A percentile compares a stretch with the other conserved stretches of the same genome.
Conservation (phyloP, 2,329 filamentous ascomycete species). For the Cercospora berteroae region DNA sequence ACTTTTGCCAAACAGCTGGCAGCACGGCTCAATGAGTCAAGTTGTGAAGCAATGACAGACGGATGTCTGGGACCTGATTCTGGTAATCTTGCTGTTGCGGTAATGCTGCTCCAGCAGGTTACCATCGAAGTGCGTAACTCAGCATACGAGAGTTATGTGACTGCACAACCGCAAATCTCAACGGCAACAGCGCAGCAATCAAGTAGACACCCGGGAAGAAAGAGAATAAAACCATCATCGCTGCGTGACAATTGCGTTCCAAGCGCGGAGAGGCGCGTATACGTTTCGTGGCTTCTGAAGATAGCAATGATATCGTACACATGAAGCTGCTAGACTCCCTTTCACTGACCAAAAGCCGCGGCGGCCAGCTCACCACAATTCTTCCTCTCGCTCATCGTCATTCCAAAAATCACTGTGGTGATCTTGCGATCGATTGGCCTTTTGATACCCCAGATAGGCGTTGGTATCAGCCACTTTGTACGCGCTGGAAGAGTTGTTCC, state of each 20-base stretch:
- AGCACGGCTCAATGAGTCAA: not conserved
- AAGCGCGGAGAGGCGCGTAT: conserved; percentile 1
- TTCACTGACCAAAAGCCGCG: not conserved
- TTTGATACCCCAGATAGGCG: conserved; percentile 38
- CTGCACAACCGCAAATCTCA: not conserved
- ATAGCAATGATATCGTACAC: conserved; percentile 10
- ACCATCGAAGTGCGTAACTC: too few relatives aligned
- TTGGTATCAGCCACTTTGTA: conserved; percentile 37
- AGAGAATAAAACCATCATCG: not conserved
- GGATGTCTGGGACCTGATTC: too few relatives aligned
- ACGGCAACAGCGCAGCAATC: not conserved
- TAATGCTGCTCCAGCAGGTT: too few relatives aligned
- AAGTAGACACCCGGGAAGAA: not conserved
- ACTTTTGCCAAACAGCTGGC: not conserved
- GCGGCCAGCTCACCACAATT: conserved; percentile 32
- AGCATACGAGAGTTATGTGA: too few relatives aligned
- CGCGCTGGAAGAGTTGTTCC: conserved; percentile 20
- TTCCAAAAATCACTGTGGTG: conserved; percentile 33
- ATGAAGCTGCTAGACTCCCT: not conserved
- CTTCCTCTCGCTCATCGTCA: conserved; percentile 33
- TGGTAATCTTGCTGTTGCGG: too few relatives aligned
- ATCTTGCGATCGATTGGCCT: conserved; percentile 31
- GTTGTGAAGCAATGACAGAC: not conserved
- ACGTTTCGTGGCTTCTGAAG: conserved; percentile 4
- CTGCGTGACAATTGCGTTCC: not conserved